Base-by-base conservation (phyloP, 2,329 filamentous ascomycete genomes). In the Penicillium sp. region DNA sequence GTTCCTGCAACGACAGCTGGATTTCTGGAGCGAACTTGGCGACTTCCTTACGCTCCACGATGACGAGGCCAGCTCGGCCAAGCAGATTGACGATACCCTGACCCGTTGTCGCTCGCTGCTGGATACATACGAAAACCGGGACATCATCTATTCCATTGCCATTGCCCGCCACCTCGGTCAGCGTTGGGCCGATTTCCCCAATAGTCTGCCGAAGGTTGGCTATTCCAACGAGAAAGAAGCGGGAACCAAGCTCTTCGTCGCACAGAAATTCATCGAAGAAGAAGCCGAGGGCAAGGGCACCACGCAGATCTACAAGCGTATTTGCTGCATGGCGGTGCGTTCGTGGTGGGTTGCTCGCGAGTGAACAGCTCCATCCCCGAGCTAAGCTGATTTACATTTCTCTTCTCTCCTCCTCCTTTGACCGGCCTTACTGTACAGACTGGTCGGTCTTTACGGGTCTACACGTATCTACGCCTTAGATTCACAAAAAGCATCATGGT, bases 121-220 rank as follows among this genome's bases (percentile, higher is more conserved):
- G 10, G 87, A 89, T 58, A 86, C 86, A 42, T 81, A 86, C 23
- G 91, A 96, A 72, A 93, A 92, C 62, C 83, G 91, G 46, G 90
- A 96, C 66, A 86, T 95, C 15, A 81, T 96, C 49, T 95, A 95
- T 71, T 93, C 88, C 0, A 86, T 95, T 57, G 88, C 88, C 7
- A 82, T 95, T 47, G 83, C 87, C 13, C 83, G 89, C 24, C 83
- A 91, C 54, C 77, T 90, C 43, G 84, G 87, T 40, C 82, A 83
- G 28, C 81, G 83, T 40, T 82, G 79, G 62, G 79, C 80, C 12
- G 74, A 82, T 9, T 80, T 78, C 56, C 81, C 81, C 28, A 79
- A 79, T 55, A 79, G 73, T 52, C 75, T 78, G 23, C 72, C 80
- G 6, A 68, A 72, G 40, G 78, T 81, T 1, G 76, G 80, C 41